Evolutionary conservation across 257 asterid species (phyloP).

Genomic region (Solanum etuberosum): DNA sequence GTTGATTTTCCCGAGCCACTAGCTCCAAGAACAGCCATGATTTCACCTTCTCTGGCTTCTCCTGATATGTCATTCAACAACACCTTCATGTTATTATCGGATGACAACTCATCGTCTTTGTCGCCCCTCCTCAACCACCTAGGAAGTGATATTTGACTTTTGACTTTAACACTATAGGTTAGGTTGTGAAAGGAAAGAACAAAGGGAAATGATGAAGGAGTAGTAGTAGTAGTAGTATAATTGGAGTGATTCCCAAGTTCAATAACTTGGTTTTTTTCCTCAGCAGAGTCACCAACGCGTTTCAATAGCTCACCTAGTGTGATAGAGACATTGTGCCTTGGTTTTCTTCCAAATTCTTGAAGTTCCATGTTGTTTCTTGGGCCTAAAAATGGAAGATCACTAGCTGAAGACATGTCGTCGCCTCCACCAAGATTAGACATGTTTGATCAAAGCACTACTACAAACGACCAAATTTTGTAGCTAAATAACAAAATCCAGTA

Average conservation of each 20-base stretch:
- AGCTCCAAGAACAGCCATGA: conserved; percentile 32
- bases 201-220: conserved; percentile 15
- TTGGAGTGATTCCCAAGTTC: conserved; percentile 2
- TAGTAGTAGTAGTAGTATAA: neutral
- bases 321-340: conserved; percentile 29
- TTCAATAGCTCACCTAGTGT: conserved; percentile 64
- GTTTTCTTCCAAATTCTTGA: conserved; percentile 32
- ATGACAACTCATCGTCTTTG: neutral
- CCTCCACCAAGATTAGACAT: neutral
- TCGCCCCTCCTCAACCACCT: neutral
- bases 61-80: conserved; percentile 25
- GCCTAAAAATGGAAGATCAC: conserved; percentile 62
- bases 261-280: neutral
- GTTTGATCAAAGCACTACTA: neutral
- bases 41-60: conserved; percentile 33
- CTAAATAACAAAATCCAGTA: neutral
- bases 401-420: conserved; percentile 40
- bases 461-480: neutral
- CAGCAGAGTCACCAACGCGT: conserved; percentile 32
- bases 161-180: conserved; percentile 21
- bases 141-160: neutral
- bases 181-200: conserved; percentile 25
- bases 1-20: conserved; percentile 42
- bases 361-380: conserved; percentile 56
- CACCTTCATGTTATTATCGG: conserved; percentile 5